Conservation (phyloP, 768 basidiomycete species). For the Auriscalpium microsporum region DNA sequence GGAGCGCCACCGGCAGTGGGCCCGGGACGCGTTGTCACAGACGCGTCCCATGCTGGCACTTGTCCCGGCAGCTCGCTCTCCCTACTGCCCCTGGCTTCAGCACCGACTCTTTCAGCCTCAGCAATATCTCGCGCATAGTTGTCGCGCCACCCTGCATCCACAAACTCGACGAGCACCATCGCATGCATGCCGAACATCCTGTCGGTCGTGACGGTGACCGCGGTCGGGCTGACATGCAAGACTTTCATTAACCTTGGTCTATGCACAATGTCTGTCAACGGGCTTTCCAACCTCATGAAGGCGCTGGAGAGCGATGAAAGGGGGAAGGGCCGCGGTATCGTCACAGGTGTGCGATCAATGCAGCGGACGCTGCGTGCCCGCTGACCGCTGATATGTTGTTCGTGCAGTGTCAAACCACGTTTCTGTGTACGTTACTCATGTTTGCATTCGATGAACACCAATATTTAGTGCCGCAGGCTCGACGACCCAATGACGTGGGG, state of each 20-base stretch:
- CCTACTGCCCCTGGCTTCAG: too few relatives aligned
- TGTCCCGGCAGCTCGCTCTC: too few relatives aligned
- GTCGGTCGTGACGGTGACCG: slow-evolving; percentile 52
- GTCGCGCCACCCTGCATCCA: too few relatives aligned
- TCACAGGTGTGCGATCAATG: slow-evolving; percentile 53
- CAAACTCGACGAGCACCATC: background rate
- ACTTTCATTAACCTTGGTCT: slow-evolving; percentile 61
- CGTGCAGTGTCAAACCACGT: slow-evolving; percentile 82
- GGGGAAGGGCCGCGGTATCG: slow-evolving; percentile 47
- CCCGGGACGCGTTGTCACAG: too few relatives aligned
- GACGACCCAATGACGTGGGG: slow-evolving; percentile 90
- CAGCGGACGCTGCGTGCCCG: background rate
- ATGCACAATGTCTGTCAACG: slow-evolving; percentile 61
- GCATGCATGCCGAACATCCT: slow-evolving; percentile 18
- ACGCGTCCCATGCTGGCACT: too few relatives aligned
- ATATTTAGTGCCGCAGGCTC: slow-evolving; percentile 34
- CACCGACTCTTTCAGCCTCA: too few relatives aligned
- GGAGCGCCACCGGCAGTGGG: too few relatives aligned
- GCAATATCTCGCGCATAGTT: too few relatives aligned
- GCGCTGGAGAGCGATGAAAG: slow-evolving; percentile 47
- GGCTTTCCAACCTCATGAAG: slow-evolving; percentile 53
- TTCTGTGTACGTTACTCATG: slow-evolving; percentile 57
- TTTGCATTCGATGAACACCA: too few relatives aligned
- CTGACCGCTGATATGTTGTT: background rate
- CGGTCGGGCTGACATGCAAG: slow-evolving; percentile 73